Base-by-base conservation (phyloP, 108 stramenopile species). In the Nitzschia palea region DNA sequence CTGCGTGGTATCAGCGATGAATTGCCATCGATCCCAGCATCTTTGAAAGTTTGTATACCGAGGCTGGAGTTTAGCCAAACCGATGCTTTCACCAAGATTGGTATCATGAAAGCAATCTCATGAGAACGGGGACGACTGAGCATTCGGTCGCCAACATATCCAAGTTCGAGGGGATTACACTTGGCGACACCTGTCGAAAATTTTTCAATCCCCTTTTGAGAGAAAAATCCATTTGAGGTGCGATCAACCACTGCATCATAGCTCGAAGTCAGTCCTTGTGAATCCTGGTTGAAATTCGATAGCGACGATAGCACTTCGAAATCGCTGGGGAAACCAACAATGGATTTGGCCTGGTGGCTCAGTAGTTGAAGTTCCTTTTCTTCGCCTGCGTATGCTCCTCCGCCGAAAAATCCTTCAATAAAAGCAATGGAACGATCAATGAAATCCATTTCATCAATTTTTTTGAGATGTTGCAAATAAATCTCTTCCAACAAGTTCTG, bases 401-500 rank as follows among this genome's bases (percentile, higher is more conserved):
- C 55, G 30, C 76, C 76, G 51, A 87, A 85, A 20, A 82, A 27
- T 10, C 68, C 55, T 27, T 79, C 80, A 12, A 92, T 31, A 28
- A 59, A 78, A 0, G 82, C 76, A 17, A 79, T 82, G 31, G 75
- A 37, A 0, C 87, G 76, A 56, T 88, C 87, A 3, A 92, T 34
- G 55, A 90, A 70, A 47, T 81, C 84, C 59, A 81, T 65, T 27
- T 70, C 74, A 18, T 71, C 60, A 15, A 70, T 58, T n/a, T 79
- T 80, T 61, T 95, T 90, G 34, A 70, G 48, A 57, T 89, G 78
- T 64, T 95, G 90, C 44, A 83, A 62, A 55, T 81, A 79, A n/a
- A 92, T 78, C 61, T 95, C 94, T 59, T 95, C 94, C 31, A 95
- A 62, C 32, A 91, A 57, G 71, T 82, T 88, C 12, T 74, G 87